These are phyloP conservation scores for Vaccinium corymbosum DNA, from an alignment of 148 eudicot species.

Conservation along the genomic window DNA sequence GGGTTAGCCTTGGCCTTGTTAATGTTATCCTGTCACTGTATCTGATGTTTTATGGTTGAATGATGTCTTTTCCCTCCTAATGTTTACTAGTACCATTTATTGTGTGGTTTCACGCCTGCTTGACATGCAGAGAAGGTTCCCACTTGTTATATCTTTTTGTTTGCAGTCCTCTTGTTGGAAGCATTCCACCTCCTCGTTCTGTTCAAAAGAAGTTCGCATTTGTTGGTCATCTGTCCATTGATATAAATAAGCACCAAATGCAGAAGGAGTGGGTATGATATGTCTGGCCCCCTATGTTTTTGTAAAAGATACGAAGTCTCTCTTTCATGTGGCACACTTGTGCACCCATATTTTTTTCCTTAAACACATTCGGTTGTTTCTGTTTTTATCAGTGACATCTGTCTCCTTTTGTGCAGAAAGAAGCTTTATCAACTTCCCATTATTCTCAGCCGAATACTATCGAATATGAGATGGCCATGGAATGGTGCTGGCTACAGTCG, in stretches of 20 bases:
- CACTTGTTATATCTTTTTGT: neutral
- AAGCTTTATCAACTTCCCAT: conserved; percentile 83
- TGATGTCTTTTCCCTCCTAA: neutral
- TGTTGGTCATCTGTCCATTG: conserved; percentile 58
- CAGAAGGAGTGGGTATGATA: conserved; percentile 42
- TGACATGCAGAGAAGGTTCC: neutral
- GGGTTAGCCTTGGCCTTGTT: neutral
- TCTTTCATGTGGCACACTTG: neutral
- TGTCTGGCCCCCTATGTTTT: neutral
- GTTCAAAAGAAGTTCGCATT: conserved; percentile 39
- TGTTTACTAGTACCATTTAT: neutral
- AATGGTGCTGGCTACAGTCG: conserved; percentile 63
- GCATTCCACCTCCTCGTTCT: conserved; percentile 19
- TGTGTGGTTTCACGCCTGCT: neutral
- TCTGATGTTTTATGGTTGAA: conserved; percentile 1
- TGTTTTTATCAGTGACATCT: neutral
- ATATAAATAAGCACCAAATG: conserved; percentile 33
- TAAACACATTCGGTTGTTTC: neutral
- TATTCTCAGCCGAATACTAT: conserved; percentile 62
- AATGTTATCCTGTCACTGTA: neutral
- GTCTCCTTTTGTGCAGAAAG: conserved; percentile 33
- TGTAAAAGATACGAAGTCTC: no score
- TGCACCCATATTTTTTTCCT: neutral
- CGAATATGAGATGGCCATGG: conserved; percentile 75
- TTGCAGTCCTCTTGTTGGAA: conserved; percentile 64